phyloP scores from a whole-genome alignment of 495 filamentous ascomycete species.

The Xylaria bambusicola region DNA sequence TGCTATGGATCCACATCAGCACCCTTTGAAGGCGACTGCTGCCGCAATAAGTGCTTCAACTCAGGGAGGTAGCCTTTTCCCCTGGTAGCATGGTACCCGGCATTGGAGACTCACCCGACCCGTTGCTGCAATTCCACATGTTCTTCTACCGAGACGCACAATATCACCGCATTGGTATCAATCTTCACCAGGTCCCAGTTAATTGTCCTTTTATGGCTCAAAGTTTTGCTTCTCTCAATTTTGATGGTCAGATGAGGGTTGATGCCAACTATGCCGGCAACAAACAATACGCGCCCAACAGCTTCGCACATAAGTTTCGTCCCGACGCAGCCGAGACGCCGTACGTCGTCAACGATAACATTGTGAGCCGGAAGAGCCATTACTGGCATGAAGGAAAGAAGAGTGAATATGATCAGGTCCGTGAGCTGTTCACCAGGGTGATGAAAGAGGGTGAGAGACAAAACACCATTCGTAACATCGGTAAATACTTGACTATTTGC shows the following conservation, averaged over 20 bases:
- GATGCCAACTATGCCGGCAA: slow-evolving; percentile 57
- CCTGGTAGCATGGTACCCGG: slow-evolving; percentile 71
- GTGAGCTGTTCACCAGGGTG: slow-evolving; percentile 49
- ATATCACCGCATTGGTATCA: slow-evolving; percentile 74
- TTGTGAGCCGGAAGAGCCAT: slow-evolving; percentile 55
- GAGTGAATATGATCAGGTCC: slow-evolving; percentile 56
- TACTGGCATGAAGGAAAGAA: slow-evolving; percentile 57
- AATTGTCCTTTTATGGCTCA: slow-evolving; percentile 64
- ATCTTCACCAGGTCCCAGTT: slow-evolving; percentile 80
- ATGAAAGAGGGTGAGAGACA: slow-evolving; percentile 48
- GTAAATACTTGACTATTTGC: slow-evolving; percentile 41
- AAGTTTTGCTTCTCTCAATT: slow-evolving; percentile 70
- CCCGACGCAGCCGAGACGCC: slow-evolving; percentile 57
- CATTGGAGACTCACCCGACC: slow-evolving; percentile 69
- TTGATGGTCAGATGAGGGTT: slow-evolving; percentile 71
- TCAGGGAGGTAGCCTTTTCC: slow-evolving; percentile 73
- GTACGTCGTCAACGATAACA: slow-evolving; percentile 50
- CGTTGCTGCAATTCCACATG: slow-evolving; percentile 74
- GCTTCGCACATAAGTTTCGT: slow-evolving; percentile 58
- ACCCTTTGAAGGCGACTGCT: background rate
- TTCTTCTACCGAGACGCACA: slow-evolving; percentile 84
- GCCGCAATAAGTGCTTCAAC: background rate
- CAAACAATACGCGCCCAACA: slow-evolving; percentile 57
- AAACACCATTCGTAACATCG: slow-evolving; percentile 52
- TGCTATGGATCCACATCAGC: no score